Evolutionary conservation across 495 filamentous ascomycete species (phyloP).

Genomic region (Corynascus novoguineensis): DNA sequence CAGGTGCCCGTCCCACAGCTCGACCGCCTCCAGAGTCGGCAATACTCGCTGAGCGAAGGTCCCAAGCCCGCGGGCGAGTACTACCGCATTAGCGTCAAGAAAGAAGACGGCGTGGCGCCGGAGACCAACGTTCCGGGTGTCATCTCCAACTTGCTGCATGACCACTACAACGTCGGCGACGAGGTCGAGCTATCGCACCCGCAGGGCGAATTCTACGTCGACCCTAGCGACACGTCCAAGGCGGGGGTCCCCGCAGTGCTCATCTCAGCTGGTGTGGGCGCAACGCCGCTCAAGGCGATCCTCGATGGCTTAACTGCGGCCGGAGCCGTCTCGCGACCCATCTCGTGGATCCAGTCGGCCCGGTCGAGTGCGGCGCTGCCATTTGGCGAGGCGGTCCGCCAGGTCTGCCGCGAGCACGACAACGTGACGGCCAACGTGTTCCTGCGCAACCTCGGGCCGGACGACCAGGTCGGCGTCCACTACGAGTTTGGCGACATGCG

Average conservation of each 20-base stretch:
- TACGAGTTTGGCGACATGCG: conserved; percentile 52
- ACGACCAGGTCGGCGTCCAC: conserved; percentile 47
- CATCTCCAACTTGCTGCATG: conserved; percentile 66
- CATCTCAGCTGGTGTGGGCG: conserved; percentile 63
- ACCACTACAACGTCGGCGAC: conserved; percentile 53
- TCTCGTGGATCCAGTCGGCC: conserved; percentile 65
- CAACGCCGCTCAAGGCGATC: conserved; percentile 62
- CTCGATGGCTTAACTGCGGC: conserved; percentile 44
- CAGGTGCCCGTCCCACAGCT: conserved; percentile 53
- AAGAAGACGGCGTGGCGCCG: conserved; percentile 48
- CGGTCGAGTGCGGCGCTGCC: conserved; percentile 45
- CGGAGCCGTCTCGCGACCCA: conserved; percentile 35
- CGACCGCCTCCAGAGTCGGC: conserved; percentile 56
- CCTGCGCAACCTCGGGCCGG: conserved; percentile 32
- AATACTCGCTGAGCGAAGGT: conserved; percentile 66
- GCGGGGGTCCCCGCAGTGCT: conserved; percentile 53
- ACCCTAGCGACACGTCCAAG: conserved; percentile 34
- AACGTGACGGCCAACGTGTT: conserved; percentile 41
- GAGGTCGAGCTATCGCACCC: conserved; percentile 61
- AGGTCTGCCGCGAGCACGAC: conserved; percentile 41
- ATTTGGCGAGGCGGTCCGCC: conserved; percentile 49
- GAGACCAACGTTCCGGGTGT: conserved; percentile 48
- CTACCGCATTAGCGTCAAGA: conserved; percentile 68
- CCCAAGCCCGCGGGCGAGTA: conserved; percentile 43
- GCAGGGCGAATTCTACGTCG: conserved; percentile 61